Evolutionary conservation across 1,284 basidiomycete species (phyloP), one percentile per base, ranked within the genome.

Genomic region (Leccinum subrobustum): DNA sequence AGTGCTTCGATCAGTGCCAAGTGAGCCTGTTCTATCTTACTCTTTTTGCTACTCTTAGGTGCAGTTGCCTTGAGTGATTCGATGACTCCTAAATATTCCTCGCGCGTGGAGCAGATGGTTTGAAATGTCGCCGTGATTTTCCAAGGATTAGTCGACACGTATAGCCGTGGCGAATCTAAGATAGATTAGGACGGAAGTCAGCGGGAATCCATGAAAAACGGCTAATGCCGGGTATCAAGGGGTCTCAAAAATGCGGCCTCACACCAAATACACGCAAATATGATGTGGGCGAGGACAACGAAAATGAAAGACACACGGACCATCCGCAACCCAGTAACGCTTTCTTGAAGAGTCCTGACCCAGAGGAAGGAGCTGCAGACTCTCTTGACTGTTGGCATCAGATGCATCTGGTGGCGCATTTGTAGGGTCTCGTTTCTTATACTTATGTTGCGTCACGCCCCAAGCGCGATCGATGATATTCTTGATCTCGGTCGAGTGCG

Each of bases 121-220:
- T 86, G 81, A 70, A 92, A 90, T 27, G 85, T 85, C 29, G 89
- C 84, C 16, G 87, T 84, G 39, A 87, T 86, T 77, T 92, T 93
- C 91, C 91, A 93, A 33, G 91, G 91, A 72, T 93, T 93, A 9
- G 88, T 90, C 31, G 91, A 92, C 37, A 83, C 76, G 69, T 91
- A 93, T 60, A 92, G 76, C 63, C 91, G 84, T 47, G 91, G 88
- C 56, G 91, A 92, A 78, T 89, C 91, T 93, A 70, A 69, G 64
- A 70, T 68, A 70, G 65, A 73, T 68, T 67, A 65, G 64, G 65
- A 69, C 65, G 70, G 73, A 57, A 61, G 72, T 75, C 67, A 75
- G 73, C 71, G 63, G 67, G 58, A 68, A 73, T 72, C 70, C 68
- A 72, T 70, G 63, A 67, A 68, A 58, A 56, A 69, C 73, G 74